Percentiles rank a stretch among this genome's conserved stretches.
These are phyloP conservation scores for Penicillium coffeae DNA, from an alignment of 495 filamentous ascomycete genomes.

Conservation along the genomic window DNA sequence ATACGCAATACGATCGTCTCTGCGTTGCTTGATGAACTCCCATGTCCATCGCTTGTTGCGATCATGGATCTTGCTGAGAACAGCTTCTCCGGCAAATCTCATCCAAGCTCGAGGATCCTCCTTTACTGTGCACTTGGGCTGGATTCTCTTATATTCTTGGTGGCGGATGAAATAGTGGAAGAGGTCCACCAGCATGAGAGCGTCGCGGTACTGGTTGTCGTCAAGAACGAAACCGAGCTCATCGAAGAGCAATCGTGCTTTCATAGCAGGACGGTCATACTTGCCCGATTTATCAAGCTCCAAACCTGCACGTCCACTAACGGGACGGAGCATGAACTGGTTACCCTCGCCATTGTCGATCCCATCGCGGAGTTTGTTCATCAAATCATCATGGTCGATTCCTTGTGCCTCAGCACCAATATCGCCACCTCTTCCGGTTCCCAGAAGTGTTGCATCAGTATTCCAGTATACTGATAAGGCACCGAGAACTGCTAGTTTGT, in stretches of 20 bases:
- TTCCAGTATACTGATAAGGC: conserved; percentile 96
- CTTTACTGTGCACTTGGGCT: conserved; percentile 79
- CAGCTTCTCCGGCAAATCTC: conserved; percentile 79
- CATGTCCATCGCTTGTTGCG: conserved; percentile 87
- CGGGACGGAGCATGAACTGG: conserved; percentile 92
- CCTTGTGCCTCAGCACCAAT: conserved; percentile 61
- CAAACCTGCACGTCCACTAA: conserved; percentile 85
- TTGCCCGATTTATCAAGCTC: conserved; percentile 90
- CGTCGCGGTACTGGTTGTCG: conserved; percentile 94
- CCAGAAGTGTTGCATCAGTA: conserved; percentile 80
- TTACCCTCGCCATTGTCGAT: conserved; percentile 73
- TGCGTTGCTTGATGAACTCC: conserved; percentile 86
- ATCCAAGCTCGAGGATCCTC: conserved; percentile 93
- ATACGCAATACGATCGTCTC: conserved; percentile 85
- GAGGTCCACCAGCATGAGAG: conserved; percentile 93
- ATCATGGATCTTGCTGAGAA: conserved; percentile 90
- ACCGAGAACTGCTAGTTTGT: conserved; percentile 86
- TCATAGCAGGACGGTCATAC: conserved; percentile 77
- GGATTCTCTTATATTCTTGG: conserved; percentile 92
- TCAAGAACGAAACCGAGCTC: conserved; percentile 94
- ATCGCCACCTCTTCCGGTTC: conserved; percentile 61
- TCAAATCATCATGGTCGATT: conserved; percentile 66
- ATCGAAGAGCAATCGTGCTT: conserved; percentile 86
- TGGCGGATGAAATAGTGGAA: conserved; percentile 98
- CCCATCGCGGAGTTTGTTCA: conserved; percentile 68